Base-by-base conservation (phyloP, 257 asterid species). In the Nicotiana otophora region DNA sequence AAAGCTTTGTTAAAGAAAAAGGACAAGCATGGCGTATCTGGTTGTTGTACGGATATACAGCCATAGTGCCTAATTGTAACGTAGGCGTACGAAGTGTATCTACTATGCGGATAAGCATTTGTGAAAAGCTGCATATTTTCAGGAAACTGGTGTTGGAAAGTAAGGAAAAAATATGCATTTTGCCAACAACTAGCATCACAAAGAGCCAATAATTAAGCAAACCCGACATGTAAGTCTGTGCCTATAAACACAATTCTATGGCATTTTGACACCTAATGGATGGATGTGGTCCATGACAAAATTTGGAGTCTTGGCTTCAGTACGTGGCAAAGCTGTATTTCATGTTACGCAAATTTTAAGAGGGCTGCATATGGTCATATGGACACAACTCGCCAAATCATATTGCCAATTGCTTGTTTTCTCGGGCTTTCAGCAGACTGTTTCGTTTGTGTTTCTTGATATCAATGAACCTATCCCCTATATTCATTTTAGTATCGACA, bases 31-130 rank as follows among this genome's bases (percentile, higher is more conserved):
- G 48, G 48, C 48, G 48, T 1, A 39, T 39, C 46, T 3, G 46
- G 46, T 39, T 39, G 46, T 39, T 39, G 46, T 0, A 39, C 46
- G 46, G 46, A 39, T 39, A 39, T 39, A 39, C 46, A 39, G 46
- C 46, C 46, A 39, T 7, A 39, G 46, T 39, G 46, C 46, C 46
- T 39, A 39, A 1, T 39, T 1, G 6, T 39, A 39, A 1, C 46
- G 46, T 57, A 57, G 10, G 26, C 26, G 31, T 60, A 60, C 15
- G 31, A n/a, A 20, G 14, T n/a, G 15, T 20, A 60, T 1, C 10
- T 17, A 16, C 46, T 39, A 57, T 16, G 11, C 58, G 54, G n/a
- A 64, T 70, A 68, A 65, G 77, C 82, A 76, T 86, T 81, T 55
- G 30, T 61, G 31, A 0, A 20, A 61, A 61, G 30, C 30, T 20